Conservation (phyloP, 2,329 filamentous ascomycete species). For the Fusarium aywerte region DNA sequence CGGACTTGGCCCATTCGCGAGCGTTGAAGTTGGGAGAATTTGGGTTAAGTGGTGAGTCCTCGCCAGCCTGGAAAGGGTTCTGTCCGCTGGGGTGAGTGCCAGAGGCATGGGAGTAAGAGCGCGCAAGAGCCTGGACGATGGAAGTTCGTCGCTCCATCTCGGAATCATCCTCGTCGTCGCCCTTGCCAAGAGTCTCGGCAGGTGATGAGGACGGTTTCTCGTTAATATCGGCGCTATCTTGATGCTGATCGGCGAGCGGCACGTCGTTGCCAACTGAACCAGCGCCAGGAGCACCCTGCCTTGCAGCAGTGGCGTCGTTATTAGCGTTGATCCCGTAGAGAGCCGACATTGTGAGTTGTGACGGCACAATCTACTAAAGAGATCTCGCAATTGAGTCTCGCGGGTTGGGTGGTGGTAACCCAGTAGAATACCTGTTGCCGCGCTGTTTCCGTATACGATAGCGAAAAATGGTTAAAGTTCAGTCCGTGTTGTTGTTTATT, state of each 20-base stretch:
- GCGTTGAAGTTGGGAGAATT: constrained; percentile 63
- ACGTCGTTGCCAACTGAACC: constrained; percentile 40
- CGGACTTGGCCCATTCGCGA: constrained; percentile 68
- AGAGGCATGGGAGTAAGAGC: constrained; percentile 64
- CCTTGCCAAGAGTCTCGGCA: constrained; percentile 48
- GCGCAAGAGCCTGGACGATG: constrained; percentile 66
- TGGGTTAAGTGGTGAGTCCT: constrained; percentile 65
- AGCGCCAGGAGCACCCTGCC: constrained; percentile 53
- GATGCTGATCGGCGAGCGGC: constrained; percentile 43
- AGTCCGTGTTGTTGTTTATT: background rate
- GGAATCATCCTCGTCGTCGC: constrained; percentile 45
- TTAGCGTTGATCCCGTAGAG: constrained; percentile 51
- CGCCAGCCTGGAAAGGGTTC: constrained; percentile 63
- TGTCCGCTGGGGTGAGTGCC: constrained; percentile 45
- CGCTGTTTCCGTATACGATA: constrained; percentile 7
- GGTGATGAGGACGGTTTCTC: constrained; percentile 47
- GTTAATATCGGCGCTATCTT: constrained; percentile 47
- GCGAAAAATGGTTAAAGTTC: background rate
- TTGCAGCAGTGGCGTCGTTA: constrained; percentile 61
- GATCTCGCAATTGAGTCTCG: constrained; percentile 35
- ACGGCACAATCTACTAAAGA: constrained; percentile 17
- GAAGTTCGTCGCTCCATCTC: constrained; percentile 64
- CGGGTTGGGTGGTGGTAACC: constrained; percentile 5
- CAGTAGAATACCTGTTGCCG: background rate
- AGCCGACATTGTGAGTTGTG: constrained; percentile 40